phyloP scores from a whole-genome alignment of 2,329 filamentous ascomycete species.

The Gyromitra esculenta region DNA sequence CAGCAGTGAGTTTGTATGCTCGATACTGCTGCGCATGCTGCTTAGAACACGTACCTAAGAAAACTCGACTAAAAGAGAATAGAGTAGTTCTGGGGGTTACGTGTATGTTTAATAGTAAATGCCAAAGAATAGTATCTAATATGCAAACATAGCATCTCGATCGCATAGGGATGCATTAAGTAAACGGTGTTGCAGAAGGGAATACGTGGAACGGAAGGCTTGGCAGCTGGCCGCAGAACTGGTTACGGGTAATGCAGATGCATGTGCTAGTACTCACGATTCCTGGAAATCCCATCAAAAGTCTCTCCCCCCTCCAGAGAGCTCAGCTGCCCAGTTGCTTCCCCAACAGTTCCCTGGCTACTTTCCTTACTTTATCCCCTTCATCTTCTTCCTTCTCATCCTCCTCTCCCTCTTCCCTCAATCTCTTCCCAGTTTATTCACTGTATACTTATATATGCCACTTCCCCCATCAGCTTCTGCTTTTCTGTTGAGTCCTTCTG shows the following conservation, averaged over 20 bases:
- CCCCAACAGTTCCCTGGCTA: slow-evolving; percentile 36
- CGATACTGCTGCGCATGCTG: too few species aligned
- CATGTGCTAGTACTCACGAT: slow-evolving; percentile 28
- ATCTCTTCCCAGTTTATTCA: neutral
- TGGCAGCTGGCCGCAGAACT: slow-evolving; percentile 28
- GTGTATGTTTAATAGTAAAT: too few species aligned
- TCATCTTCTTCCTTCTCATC: neutral
- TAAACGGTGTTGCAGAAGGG: too few species aligned
- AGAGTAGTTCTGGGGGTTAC: too few species aligned
- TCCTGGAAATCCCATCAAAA: slow-evolving; percentile 46
- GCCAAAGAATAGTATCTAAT: neutral
- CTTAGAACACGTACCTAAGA: too few species aligned
- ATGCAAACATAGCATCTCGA: neutral
- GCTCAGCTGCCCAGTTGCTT: slow-evolving; percentile 28
- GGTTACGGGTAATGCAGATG: slow-evolving; percentile 9
- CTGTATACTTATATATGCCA: slow-evolving; percentile 36
- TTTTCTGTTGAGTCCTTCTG: slow-evolving; percentile 21
- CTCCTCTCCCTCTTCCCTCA: neutral
- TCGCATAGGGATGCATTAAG: neutral
- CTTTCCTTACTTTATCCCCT: slow-evolving; percentile 7
- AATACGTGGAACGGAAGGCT: neutral
- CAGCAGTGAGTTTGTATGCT: too few species aligned
- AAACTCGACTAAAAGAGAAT: too few species aligned
- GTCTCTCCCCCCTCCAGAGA: neutral
- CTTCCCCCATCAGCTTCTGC: slow-evolving; percentile 32